Evolutionary conservation across 768 basidiomycete species (phyloP).

Genomic region (Panus rudis): DNA sequence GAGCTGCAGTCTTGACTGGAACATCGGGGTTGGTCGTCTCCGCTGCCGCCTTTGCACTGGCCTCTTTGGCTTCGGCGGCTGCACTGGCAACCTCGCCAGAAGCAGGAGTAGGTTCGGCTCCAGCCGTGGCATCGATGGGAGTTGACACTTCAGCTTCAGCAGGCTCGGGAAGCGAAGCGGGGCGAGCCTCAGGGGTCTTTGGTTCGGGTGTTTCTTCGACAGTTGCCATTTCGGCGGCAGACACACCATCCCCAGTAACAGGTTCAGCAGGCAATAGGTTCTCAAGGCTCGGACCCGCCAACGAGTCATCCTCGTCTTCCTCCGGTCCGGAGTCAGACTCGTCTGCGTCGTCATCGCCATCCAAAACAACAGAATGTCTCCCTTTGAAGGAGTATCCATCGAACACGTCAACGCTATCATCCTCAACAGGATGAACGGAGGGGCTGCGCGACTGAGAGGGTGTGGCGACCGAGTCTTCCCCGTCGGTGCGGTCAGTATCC

Average conservation of each 20-base stretch:
- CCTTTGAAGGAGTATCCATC: slow-evolving; percentile 95
- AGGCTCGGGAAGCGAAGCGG: slow-evolving; percentile 25
- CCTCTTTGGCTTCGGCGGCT: slow-evolving; percentile 14
- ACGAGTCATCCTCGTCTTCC: slow-evolving; percentile 35
- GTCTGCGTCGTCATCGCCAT: slow-evolving; percentile 57
- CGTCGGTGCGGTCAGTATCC: slow-evolving; percentile 65
- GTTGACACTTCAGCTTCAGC: slow-evolving; percentile 16
- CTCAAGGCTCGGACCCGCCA: slow-evolving; percentile 16
- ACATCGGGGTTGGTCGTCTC: background rate
- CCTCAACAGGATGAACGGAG: slow-evolving; percentile 45
- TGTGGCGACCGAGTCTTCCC: slow-evolving; percentile 70
- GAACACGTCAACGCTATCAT: slow-evolving; percentile 70
- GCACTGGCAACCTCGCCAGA: slow-evolving; percentile 6
- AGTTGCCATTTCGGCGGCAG: slow-evolving; percentile 25
- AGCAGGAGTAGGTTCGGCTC: background rate
- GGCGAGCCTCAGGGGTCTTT: slow-evolving; percentile 70
- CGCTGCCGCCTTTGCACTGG: background rate
- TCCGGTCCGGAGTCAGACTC: slow-evolving; percentile 20
- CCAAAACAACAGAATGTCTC: slow-evolving; percentile 69
- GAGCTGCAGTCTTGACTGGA: slow-evolving; percentile 6
- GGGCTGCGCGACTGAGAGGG: slow-evolving; percentile 77
- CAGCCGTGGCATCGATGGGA: background rate
- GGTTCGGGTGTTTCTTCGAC: slow-evolving; percentile 43
- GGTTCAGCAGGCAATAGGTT: slow-evolving; percentile 9
- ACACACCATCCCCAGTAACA: slow-evolving; percentile 2